Conservation (phyloP, 2,329 filamentous ascomycete species). For the Colletotrichum filicis region DNA sequence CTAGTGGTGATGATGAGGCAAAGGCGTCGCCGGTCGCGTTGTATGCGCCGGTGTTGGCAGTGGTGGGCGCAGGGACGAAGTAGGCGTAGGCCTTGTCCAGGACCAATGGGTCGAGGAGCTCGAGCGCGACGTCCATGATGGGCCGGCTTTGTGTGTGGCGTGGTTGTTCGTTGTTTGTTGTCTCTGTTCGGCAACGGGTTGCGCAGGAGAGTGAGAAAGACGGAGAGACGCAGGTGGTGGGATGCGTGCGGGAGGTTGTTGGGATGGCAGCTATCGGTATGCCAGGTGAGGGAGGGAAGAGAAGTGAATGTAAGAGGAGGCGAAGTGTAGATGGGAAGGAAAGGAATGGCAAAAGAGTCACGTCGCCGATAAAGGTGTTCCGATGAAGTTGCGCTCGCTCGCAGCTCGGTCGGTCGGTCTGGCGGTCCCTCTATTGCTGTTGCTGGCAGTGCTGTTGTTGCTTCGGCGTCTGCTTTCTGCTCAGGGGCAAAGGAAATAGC, state of each 20-base stretch:
- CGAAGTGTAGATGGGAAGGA: background rate
- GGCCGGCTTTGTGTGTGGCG: slow-evolving; percentile 7
- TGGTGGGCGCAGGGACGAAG: slow-evolving; percentile 43
- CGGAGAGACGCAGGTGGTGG: background rate
- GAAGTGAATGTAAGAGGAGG: background rate
- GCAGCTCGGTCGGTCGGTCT: background rate
- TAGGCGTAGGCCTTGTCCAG: slow-evolving; percentile 54
- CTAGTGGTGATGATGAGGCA: slow-evolving; percentile 1
- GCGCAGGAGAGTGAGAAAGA: too few relatives aligned
- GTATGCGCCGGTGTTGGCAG: background rate
- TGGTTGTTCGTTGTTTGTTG: background rate
- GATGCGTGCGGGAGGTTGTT: background rate
- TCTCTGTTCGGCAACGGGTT: background rate
- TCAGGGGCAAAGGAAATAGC: background rate
- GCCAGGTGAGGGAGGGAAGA: too few relatives aligned
- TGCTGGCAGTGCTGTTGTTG: background rate
- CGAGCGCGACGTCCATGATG: slow-evolving; percentile 52
- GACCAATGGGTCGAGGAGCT: slow-evolving; percentile 53
- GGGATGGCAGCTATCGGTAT: background rate
- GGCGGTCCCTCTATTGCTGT: background rate
- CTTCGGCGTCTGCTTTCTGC: background rate
- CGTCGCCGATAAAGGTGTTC: background rate
- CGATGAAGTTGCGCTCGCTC: slow-evolving; percentile 3
- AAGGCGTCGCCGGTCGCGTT: slow-evolving; percentile 33
- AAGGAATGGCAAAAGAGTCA: background rate